Percentiles rank a stretch among this genome's conserved stretches.
Evolutionary conservation across 345 rosid species (phyloP).

Genomic region (Populus euphratica): DNA sequence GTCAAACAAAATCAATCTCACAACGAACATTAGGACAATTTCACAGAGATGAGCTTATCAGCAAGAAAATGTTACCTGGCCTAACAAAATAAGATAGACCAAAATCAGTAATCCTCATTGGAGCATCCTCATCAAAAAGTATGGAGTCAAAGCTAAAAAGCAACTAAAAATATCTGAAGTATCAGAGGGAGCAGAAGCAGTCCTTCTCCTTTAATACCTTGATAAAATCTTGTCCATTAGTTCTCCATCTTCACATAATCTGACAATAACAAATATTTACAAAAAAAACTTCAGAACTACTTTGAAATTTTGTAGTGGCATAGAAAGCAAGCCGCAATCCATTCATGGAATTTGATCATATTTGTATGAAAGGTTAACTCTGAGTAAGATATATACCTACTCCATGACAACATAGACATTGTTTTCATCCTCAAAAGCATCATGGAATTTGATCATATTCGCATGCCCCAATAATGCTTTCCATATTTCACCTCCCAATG

Average conservation of each 20-base stretch:
- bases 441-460: conserved; percentile 69
- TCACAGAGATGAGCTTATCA: too few relatives aligned
- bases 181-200: not conserved
- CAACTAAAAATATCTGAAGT: not conserved
- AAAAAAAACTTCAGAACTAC: conserved; percentile 1
- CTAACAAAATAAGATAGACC: conserved; percentile 66
- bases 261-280: conserved; percentile 14
- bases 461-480: conserved; percentile 72
- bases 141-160: not conserved
- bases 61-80: conserved; percentile 5
- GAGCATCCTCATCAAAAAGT: conserved; percentile 31
- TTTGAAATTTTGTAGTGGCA: not conserved
- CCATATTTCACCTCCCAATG: conserved; percentile 76
- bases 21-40: too few relatives aligned
- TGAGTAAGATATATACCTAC: conserved; percentile 37
- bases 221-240: conserved; percentile 79
- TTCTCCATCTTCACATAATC: conserved; percentile 98
- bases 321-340: not conserved
- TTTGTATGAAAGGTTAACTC: not conserved
- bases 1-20: too few relatives aligned
- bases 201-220: conserved; percentile 38
- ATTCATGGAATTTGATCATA: not conserved
- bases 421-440: conserved; percentile 68
- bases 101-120: conserved; percentile 65
- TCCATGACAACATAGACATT: conserved; percentile 83